Percentiles rank a stretch among this genome's conserved stretches.
phyloP scores from a whole-genome alignment of 139 green algal genomes.

The Haematococcus sp. region DNA sequence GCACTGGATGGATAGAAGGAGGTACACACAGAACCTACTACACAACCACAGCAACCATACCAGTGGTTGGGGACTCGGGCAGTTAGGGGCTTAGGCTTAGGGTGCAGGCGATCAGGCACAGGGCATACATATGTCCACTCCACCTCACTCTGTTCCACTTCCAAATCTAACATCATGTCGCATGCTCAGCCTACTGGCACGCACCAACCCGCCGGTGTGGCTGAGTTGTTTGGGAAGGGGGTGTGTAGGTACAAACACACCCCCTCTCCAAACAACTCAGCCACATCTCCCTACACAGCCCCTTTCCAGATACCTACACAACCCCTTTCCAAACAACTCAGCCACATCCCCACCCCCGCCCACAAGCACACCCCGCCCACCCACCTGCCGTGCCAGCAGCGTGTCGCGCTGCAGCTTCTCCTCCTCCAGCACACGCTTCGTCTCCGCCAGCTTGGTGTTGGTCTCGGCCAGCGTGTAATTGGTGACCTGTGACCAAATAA shows the following conservation, averaged over 20 bases:
- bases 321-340: background rate
- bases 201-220: background rate
- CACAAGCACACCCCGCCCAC: constrained; percentile 2
- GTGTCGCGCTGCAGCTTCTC: constrained; percentile 7
- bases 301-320: constrained; percentile 1
- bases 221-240: background rate
- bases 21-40: too few relatives aligned
- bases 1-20: background rate
- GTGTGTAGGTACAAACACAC: background rate
- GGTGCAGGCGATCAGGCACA: too few relatives aligned
- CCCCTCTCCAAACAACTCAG: too few relatives aligned
- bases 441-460: background rate
- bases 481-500: too few relatives aligned
- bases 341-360: background rate
- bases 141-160: too few relatives aligned
- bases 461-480: background rate
- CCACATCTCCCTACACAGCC: too few relatives aligned
- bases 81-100: too few relatives aligned
- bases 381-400: background rate
- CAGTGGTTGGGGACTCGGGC: too few relatives aligned
- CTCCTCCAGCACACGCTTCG: constrained; percentile 2
- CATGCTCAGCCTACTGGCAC: background rate
- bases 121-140: too few relatives aligned
- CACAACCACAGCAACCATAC: too few relatives aligned
- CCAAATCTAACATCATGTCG: too few relatives aligned